Percentiles rank a stretch among this genome's conserved stretches.
These are phyloP conservation scores for Ramaria sp. DNA, from an alignment of 768 basidiomycete genomes.

Conservation along the genomic window DNA sequence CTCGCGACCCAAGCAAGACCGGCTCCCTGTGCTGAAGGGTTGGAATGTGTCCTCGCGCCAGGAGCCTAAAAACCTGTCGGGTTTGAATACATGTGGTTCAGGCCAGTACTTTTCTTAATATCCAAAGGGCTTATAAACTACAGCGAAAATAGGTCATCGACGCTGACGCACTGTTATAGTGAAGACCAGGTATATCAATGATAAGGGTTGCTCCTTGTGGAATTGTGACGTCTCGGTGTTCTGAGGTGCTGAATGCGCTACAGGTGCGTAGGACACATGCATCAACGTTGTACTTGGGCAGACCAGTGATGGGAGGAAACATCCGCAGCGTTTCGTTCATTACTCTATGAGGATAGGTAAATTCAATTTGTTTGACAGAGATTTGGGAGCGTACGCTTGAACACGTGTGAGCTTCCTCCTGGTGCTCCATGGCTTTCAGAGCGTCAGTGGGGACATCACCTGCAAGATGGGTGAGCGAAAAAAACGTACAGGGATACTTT, in stretches of 20 bases:
- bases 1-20: slow-evolving; percentile 1
- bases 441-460: no score
- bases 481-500: background rate
- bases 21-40: slow-evolving; percentile 1
- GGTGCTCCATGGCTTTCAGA: background rate
- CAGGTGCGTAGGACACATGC: background rate
- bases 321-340: slow-evolving; percentile 7
- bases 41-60: slow-evolving; percentile 4
- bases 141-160: background rate
- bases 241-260: background rate
- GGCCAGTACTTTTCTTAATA: slow-evolving; percentile 2
- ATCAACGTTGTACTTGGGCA: background rate
- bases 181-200: background rate
- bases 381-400: background rate
- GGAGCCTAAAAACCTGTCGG: slow-evolving; percentile 3
- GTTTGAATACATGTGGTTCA: slow-evolving; percentile 6
- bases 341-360: background rate
- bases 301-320: background rate
- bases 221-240: background rate
- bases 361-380: background rate
- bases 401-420: background rate
- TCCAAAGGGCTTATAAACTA: background rate
- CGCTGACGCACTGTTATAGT: background rate
- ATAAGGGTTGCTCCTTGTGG: background rate
- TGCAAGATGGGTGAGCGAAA: no score